Base-by-base conservation (phyloP, 129 eudicot species). In the Artemisia argyi region DNA sequence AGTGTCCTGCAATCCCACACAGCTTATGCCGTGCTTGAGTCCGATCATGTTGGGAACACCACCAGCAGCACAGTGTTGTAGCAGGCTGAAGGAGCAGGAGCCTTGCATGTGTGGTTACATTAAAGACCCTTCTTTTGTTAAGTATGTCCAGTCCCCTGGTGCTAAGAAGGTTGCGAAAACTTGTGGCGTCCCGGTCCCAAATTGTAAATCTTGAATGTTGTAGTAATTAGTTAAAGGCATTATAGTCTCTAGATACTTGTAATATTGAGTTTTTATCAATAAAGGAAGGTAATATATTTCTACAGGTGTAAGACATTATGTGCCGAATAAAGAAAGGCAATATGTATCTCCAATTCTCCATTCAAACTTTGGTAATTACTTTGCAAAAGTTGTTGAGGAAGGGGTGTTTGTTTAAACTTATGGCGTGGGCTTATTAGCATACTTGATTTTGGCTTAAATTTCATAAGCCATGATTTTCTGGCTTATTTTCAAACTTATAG, bases 71-170 rank as follows among this genome's bases (percentile, higher is more conserved):
- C 65, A 12, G 6, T 88, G 95, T 54, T 88, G 95, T 76, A 46
- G 20, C 69, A 82, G 75, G 75, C 78, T 88, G 30, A 88, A 49
- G 81, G 81, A 83, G 68, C 90, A 88, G 70, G 50, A 73, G 82
- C 77, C 90, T 14, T 88, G 95, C 76, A 72, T 85, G 11, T 88
- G 90, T 66, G 55, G 61, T 8, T 88, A 85, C 74, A 0, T 84
- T 11, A 77, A 28, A n/a, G 77, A 85, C 78, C 94, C 94, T 0
- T 44, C 1, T 9, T 57, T 77, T 24, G 68, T 16, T 55, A 66
- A 56, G 32, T 89, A 74, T 59, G 62, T 86, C 11, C 61, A 82
- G 67, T 81, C 88, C 22, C 88, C 96, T 10, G 63, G 60, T 22
- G 90, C 96, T 63, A 77, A 30, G 65, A 86, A 61, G 56, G 71